A percentile compares a stretch with the other conserved stretches of the same genome.
Conservation (phyloP, 2,329 filamentous ascomycete genomes). For the Pseudogymnoascus sp. region DNA sequence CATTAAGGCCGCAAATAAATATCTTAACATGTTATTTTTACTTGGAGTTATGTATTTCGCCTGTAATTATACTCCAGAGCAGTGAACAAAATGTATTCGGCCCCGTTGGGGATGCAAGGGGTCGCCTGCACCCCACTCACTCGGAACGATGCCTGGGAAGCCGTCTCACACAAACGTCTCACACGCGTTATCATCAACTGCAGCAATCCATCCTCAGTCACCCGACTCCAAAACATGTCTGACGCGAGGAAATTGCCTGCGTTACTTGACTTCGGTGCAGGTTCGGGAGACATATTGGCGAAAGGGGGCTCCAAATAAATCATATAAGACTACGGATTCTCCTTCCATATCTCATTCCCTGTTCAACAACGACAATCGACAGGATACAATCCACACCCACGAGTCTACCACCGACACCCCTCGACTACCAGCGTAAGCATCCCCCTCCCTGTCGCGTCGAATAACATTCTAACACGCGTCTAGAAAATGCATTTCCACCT, state of each 20-base stretch:
- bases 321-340: background rate
- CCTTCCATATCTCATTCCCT: background rate
- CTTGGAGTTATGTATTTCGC: background rate
- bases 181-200: background rate
- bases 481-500: constrained; percentile 10
- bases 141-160: background rate
- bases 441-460: background rate
- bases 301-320: background rate
- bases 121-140: background rate
- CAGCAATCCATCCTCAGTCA: constrained; percentile 9
- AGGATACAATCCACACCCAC: background rate
- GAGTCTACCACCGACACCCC: background rate
- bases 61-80: background rate
- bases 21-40: background rate
- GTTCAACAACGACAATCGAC: background rate
- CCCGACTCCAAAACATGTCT: constrained; percentile 9
- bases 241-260: background rate
- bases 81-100: background rate
- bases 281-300: background rate
- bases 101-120: background rate
- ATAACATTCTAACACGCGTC: background rate
- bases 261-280: background rate
- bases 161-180: background rate
- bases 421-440: background rate
- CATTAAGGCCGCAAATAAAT: background rate